phyloP scores from a whole-genome alignment of 495 filamentous ascomycete genomes.

The Aspergillus sparsus region DNA sequence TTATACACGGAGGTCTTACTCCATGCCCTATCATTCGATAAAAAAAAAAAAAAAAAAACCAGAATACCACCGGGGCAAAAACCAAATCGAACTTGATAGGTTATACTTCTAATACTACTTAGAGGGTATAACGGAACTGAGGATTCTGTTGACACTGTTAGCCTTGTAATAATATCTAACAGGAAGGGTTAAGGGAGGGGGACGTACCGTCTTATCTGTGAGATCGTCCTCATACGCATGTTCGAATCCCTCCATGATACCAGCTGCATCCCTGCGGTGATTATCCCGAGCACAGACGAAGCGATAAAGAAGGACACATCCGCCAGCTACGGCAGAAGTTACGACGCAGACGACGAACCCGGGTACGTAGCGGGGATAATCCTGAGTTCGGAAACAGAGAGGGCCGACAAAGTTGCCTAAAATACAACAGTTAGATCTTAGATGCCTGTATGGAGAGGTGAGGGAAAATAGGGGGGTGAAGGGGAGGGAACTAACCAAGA shows the following conservation, averaged over 20 bases:
- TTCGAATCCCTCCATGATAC: constrained; percentile 37
- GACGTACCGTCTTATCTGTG: constrained; percentile 35
- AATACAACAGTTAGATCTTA: not conserved
- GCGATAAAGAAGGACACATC: constrained; percentile 38
- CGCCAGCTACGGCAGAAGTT: constrained; percentile 31
- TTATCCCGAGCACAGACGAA: constrained; percentile 38
- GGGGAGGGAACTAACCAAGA: constrained; percentile 27
- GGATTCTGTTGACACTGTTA: constrained; percentile 33
- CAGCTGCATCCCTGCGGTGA: constrained; percentile 28
- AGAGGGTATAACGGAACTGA: constrained; percentile 44
- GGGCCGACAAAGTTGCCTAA: constrained; percentile 42
- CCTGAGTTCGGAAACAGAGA: constrained; percentile 31
- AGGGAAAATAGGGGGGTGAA: too few relatives aligned
- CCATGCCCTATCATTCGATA: not conserved
- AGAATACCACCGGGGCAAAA: not conserved
- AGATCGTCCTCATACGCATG: constrained; percentile 48
- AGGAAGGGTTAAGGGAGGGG: not conserved
- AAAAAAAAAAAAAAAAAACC: not conserved
- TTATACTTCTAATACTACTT: constrained; percentile 8
- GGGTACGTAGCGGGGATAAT: constrained; percentile 35
- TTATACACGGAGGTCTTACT: too few relatives aligned
- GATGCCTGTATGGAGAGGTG: not conserved
- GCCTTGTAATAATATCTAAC: not conserved
- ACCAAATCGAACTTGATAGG: not conserved
- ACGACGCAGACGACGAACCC: constrained; percentile 44